Conservation (phyloP, 2,329 filamentous ascomycete species). For the Nemania sp. region DNA sequence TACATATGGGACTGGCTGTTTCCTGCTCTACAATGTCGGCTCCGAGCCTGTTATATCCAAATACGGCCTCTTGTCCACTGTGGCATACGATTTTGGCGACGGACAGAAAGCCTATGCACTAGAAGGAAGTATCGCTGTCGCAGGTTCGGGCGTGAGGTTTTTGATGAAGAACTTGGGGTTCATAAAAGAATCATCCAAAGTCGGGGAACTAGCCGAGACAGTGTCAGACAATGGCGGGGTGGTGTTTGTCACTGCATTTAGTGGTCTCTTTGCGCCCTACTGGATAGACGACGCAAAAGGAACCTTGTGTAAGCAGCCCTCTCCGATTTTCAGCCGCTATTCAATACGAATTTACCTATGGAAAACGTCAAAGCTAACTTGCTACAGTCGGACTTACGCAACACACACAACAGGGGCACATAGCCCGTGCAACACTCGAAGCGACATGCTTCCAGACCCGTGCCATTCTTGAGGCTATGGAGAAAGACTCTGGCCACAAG, state of each 20-base stretch:
- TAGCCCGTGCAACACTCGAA: conserved; percentile 86
- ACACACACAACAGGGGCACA: conserved; percentile 82
- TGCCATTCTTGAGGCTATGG: conserved; percentile 90
- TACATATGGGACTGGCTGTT: conserved; percentile 88
- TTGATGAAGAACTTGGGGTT: conserved; percentile 66
- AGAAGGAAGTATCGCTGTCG: conserved; percentile 82
- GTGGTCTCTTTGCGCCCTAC: conserved; percentile 87
- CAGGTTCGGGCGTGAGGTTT: conserved; percentile 79
- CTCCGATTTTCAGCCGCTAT: background rate
- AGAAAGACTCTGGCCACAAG: conserved; percentile 76
- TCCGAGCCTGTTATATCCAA: conserved; percentile 82
- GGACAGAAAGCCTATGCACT: conserved; percentile 70
- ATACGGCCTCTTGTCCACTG: conserved; percentile 80
- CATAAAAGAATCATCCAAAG: conserved; percentile 53
- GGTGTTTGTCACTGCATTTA: conserved; percentile 87
- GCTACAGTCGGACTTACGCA: conserved; percentile 74
- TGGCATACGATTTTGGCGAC: conserved; percentile 79
- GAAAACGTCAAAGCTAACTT: conserved; percentile 29
- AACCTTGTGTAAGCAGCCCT: conserved; percentile 66
- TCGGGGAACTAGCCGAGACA: conserved; percentile 55
- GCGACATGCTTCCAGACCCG: conserved; percentile 92
- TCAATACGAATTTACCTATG: background rate
- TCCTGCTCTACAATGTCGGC: conserved; percentile 87
- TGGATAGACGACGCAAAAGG: conserved; percentile 94
- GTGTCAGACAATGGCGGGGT: conserved; percentile 78